Conservation (phyloP, 345 rosid species). For the Dipteronia sinensis region DNA sequence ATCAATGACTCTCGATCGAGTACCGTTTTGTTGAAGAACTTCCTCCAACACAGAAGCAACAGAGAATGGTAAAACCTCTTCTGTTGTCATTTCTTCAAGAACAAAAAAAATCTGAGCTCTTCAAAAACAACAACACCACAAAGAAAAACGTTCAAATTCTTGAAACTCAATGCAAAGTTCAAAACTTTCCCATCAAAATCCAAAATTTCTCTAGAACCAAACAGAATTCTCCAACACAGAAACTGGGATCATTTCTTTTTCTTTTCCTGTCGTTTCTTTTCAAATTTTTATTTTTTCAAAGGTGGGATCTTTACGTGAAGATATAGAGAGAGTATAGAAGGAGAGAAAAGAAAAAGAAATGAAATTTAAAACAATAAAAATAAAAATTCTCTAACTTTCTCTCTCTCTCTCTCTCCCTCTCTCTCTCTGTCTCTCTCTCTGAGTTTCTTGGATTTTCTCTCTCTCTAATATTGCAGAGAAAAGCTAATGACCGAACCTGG, state of each 20-base stretch:
- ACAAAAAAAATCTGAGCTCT: neutral
- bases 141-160: constrained; percentile 3
- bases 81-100: constrained; percentile 49
- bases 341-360: constrained; percentile 17
- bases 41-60: constrained; percentile 76
- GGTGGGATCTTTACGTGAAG: constrained; percentile 3
- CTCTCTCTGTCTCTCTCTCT: constrained; percentile 27
- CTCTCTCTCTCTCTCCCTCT: constrained; percentile 31
- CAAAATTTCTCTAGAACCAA: constrained; percentile 4
- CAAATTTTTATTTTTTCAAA: neutral
- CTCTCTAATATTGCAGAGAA: constrained; percentile 41
- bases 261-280: neutral
- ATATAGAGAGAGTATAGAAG: constrained; percentile 13
- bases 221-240: constrained; percentile 2
- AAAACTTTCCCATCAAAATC: constrained; percentile 8
- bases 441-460: constrained; percentile 21
- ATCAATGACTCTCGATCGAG: constrained; percentile 38
- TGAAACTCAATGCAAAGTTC: constrained; percentile 5
- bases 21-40: constrained; percentile 65
- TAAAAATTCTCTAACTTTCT: constrained; percentile 43
- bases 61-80: constrained; percentile 48
- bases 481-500: constrained; percentile 55
- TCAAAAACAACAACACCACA: constrained; percentile 8
- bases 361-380: neutral
- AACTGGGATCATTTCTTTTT: neutral